Base-by-base conservation (phyloP, 495 filamentous ascomycete species). In the Penicillium odoratum region DNA sequence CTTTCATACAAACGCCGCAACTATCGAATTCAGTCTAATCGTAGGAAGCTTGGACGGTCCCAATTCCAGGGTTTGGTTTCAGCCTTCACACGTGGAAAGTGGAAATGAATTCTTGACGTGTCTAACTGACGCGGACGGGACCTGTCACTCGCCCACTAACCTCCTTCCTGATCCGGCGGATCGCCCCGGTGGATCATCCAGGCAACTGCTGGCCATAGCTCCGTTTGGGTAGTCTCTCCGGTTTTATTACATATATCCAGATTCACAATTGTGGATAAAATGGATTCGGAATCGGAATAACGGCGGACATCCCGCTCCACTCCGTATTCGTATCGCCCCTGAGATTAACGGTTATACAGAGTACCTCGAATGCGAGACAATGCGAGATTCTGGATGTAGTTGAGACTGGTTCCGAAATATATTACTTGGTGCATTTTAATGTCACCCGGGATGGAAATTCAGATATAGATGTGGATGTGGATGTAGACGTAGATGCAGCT, bases 161-260 rank as follows among this genome's bases (percentile, higher is more conserved):
- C 58, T 64, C 63, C 66, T 67, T 66, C 66, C 66, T 66, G 40
- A 58, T 69, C 33, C n/a, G 50, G 65, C 44, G n/a, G 52, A 58
- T 61, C 59, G 51, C 53, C 62, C 56, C 57, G 50, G 58, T 65
- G 62, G 64, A 67, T 64, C 60, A 52, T 63, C 58, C 49, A 58
- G 55, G 57, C 64, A 66, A 62, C 60, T 52, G 60, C 61, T 70
- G 68, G 68, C 63, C 68, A 70, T 68, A 70, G 68, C 68, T 70
- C 53, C 63, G 42, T 63, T 69, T 60, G 48, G 64, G 59, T 21
- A 62, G 57, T 61, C 33, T 43, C 58, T 58, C 66, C 66, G 66
- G 58, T 64, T 4, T 25, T 51, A 51, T 7, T 46, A 21, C 18
- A 38, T 38, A 38, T 21, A 21, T 21, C 21, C 21, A 21, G 21